Conservation (phyloP, 108 stramenopile genomes). For the Mayamaea pseudoterrestris region DNA sequence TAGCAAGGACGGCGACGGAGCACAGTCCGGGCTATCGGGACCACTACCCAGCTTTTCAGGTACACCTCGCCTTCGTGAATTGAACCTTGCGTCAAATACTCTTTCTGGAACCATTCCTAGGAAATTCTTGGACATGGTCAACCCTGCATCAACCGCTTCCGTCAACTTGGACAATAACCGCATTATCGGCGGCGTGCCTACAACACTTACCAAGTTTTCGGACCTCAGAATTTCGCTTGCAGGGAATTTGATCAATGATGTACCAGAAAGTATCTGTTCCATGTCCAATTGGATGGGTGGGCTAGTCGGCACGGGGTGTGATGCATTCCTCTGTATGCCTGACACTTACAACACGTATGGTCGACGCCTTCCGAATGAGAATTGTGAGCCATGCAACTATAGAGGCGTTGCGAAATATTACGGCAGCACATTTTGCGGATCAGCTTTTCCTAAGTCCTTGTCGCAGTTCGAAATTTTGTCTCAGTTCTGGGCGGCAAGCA, state of each 20-base stretch:
- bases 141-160: too few species aligned
- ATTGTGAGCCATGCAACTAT: conserved; percentile 41
- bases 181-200: conserved; percentile 22
- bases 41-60: conserved; percentile 19
- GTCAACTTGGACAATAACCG: conserved; percentile 21
- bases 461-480: conserved; percentile 18
- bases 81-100: conserved; percentile 42
- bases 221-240: conserved; percentile 21
- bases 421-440: conserved; percentile 27
- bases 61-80: conserved; percentile 9
- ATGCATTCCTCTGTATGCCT: conserved; percentile 64
- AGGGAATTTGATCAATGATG: conserved; percentile 23
- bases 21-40: conserved; percentile 16
- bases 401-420: conserved; percentile 26
- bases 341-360: conserved; percentile 62
- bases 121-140: conserved; percentile 3
- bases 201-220: conserved; percentile 8
- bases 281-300: conserved; percentile 38
- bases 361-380: conserved; percentile 21
- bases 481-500: conserved; percentile 42
- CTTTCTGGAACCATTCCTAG: conserved; percentile 28
- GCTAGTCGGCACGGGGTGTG: conserved; percentile 41
- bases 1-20: conserved; percentile 14
- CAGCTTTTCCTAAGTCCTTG: conserved; percentile 19
- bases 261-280: conserved; percentile 16